phyloP scores from a whole-genome alignment of 163 green algal genomes.

The Scenedesmus sp. region DNA sequence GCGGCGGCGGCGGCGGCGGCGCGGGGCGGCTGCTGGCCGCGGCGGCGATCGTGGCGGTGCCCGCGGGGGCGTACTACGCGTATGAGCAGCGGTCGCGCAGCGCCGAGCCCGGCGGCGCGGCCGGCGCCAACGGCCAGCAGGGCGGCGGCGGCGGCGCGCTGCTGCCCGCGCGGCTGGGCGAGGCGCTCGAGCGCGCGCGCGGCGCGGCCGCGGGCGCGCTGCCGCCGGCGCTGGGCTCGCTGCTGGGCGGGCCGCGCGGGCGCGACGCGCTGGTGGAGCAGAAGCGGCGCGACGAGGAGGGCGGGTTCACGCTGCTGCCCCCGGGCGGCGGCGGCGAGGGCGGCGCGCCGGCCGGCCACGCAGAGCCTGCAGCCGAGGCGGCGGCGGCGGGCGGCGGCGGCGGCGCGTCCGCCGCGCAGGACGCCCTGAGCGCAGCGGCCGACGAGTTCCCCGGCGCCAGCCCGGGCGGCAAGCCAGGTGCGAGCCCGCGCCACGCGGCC shows the following conservation, averaged over 20 bases:
- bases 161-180: not conserved
- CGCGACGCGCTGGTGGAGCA: not conserved
- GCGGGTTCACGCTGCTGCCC: constrained; percentile 30
- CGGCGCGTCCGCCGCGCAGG: constrained; percentile 2
- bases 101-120: not conserved
- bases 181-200: too few relatives aligned
- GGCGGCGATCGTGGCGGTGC: too few relatives aligned
- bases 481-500: too few relatives aligned
- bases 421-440: constrained; percentile 22
- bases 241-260: too few relatives aligned
- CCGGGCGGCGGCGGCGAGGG: not conserved
- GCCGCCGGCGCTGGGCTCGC: too few relatives aligned
- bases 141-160: not conserved
- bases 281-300: constrained; percentile 17
- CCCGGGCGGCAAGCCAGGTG: too few relatives aligned
- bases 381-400: not conserved
- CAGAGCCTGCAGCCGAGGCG: not conserved
- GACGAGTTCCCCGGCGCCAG: constrained; percentile 35
- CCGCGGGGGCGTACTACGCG: too few relatives aligned
- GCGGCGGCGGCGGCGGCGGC: too few relatives aligned
- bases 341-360: not conserved
- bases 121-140: not conserved
- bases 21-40: too few relatives aligned
- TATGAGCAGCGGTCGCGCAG: too few relatives aligned
- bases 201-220: too few relatives aligned